Base-by-base conservation (phyloP, 176 grass and related monocot species). In the Metroxylon sagu region DNA sequence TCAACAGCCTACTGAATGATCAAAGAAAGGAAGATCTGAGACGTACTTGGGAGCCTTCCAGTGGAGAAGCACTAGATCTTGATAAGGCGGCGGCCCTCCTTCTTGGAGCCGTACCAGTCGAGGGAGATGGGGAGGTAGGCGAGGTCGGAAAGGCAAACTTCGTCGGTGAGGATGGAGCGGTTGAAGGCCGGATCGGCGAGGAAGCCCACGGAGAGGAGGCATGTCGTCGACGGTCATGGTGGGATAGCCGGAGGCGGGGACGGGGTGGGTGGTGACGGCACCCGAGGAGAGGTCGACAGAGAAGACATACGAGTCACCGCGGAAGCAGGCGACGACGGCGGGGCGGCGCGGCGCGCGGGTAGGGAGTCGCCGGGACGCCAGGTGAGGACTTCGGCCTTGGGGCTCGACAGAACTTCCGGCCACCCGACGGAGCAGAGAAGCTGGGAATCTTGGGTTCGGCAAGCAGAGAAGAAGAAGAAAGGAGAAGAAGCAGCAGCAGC, bases 51-150 rank as follows among this genome's bases (percentile, higher is more conserved):
- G 90, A 90, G 52, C 91, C 91, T 60, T 90, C 83, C n/a, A 0
- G 77, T 56, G 4, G 86, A 87, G 80, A 71, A 96, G 73, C 91
- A 96, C 75, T 96, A 86, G 69, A 71, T 49, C 71, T 96, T 96
- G 29, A 87, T 68, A 4, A 96, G 68, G 49, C 91, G 83, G 4
- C 86, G 71, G 50, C 64, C 57, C 35, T 90, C 91, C 73, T 96
- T 86, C 1, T 8, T 62, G 8, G 66, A 56, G 5, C 92, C 92
- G 69, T 65, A 96, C 92, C 86, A 96, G 0, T 86, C 92, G 7
- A 68, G 69, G 0, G 92, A 87, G 55, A 96, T 66, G 49, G 86
- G 86, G 30, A 90, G 56, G 65, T 87, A 96, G 0, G 81, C 31
- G 3, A 96, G 23, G 26, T 96, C 92, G 15, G 72, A 76, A 35